phyloP scores from a whole-genome alignment of 2,329 filamentous ascomycete genomes.

The Leptographium flavum region DNA sequence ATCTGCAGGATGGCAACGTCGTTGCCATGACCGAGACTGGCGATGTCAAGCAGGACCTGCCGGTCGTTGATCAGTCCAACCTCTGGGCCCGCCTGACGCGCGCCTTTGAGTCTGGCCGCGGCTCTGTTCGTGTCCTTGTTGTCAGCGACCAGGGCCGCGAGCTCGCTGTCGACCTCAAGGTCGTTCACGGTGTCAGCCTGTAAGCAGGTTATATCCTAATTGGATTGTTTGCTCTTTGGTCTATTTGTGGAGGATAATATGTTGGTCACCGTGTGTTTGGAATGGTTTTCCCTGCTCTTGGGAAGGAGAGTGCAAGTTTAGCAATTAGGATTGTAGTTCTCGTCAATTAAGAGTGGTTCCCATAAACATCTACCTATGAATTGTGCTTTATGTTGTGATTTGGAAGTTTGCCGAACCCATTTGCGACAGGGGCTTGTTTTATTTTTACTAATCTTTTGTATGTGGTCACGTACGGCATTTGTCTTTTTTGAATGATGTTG shows the following conservation, averaged over 20 bases:
- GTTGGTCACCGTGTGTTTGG: not conserved
- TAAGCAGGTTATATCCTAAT: conserved; percentile 25
- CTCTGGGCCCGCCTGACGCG: conserved; percentile 68
- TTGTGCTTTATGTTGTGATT: no score
- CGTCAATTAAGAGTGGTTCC: not conserved
- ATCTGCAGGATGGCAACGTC: conserved; percentile 72
- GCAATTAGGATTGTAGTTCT: conserved; percentile 1
- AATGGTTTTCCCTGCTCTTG: not conserved
- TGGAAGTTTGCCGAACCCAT: no score
- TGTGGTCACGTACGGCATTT: not conserved
- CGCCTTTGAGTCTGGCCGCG: conserved; percentile 82
- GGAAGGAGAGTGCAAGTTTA: not conserved
- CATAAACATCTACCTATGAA: no score
- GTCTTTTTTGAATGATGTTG: not conserved
- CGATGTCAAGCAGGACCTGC: conserved; percentile 91
- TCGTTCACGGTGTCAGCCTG: conserved; percentile 68
- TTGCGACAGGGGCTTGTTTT: no score
- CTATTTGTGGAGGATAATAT: not conserved
- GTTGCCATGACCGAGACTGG: conserved; percentile 98
- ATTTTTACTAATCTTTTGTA: no score
- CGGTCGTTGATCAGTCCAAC: conserved; percentile 89
- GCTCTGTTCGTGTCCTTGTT: conserved; percentile 87
- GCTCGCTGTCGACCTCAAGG: conserved; percentile 97
- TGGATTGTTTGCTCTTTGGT: not conserved
- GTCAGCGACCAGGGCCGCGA: conserved; percentile 87